These are phyloP conservation scores for Acer negundo DNA, from an alignment of 345 rosid species.

Conservation along the genomic window DNA sequence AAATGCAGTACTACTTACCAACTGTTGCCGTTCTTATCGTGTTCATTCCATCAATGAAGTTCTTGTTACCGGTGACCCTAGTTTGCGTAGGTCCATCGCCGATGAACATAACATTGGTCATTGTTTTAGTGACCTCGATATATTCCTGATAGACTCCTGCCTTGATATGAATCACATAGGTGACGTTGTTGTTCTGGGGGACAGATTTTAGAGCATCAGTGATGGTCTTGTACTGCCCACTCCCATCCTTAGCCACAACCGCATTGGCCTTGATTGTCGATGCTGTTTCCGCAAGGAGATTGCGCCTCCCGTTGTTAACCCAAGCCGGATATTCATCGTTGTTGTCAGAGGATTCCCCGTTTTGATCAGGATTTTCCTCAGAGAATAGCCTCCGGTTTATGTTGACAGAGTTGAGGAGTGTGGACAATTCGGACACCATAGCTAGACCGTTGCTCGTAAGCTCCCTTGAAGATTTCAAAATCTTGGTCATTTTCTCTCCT, in stretches of 20 bases:
- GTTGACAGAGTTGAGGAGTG: constrained; percentile 30
- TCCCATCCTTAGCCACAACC: constrained; percentile 71
- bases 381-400: constrained; percentile 32
- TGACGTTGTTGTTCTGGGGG: constrained; percentile 31
- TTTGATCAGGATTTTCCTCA: neutral
- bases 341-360: neutral
- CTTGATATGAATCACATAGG: constrained; percentile 65
- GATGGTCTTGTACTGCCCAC: constrained; percentile 63
- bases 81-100: constrained; percentile 84
- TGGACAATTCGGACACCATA: constrained; percentile 48
- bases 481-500: constrained; percentile 43
- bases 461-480: constrained; percentile 45
- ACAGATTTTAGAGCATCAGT: constrained; percentile 47
- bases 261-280: constrained; percentile 43
- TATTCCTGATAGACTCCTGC: constrained; percentile 66
- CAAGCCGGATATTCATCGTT: constrained; percentile 43
- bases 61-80: constrained; percentile 52
- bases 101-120: constrained; percentile 49
- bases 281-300: constrained; percentile 32
- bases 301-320: constrained; percentile 39
- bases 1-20: constrained; percentile 27
- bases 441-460: constrained; percentile 75
- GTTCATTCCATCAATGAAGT: constrained; percentile 42
- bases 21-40: constrained; percentile 62
- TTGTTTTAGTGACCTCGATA: constrained; percentile 34